A percentile compares a stretch with the other conserved stretches of the same genome.
Evolutionary conservation across 202 grass and related monocot species (phyloP).

Genomic region (Musa balbisiana): DNA sequence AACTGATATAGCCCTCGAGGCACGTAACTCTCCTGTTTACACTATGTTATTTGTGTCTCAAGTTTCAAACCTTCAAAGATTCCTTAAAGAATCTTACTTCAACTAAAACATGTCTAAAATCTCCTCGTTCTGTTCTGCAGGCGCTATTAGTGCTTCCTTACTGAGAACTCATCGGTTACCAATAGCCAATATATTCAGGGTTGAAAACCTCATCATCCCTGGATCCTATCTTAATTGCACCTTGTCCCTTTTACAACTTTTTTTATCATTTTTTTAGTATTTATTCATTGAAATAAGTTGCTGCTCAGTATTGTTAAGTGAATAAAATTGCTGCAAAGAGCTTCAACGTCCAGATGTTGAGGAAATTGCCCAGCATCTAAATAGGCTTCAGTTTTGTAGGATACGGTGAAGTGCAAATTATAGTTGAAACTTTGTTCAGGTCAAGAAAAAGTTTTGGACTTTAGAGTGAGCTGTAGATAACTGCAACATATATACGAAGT

Average conservation of each 20-base stretch:
- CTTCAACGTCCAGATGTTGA: neutral
- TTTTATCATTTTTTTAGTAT: neutral
- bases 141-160: constrained; percentile 12
- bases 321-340: neutral
- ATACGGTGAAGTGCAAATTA: neutral
- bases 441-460: no score
- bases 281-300: neutral
- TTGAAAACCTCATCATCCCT: neutral
- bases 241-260: neutral
- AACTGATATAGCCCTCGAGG: constrained; percentile 21
- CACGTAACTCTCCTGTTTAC: neutral
- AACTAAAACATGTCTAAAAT: no score
- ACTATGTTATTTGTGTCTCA: neutral
- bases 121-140: constrained; percentile 1
- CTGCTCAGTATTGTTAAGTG: neutral
- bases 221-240: neutral
- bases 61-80: neutral
- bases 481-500: no score
- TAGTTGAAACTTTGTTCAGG: no score
- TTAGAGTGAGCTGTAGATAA: no score
- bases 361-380: neutral
- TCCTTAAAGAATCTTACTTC: no score
- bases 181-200: neutral
- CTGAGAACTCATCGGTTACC: neutral
- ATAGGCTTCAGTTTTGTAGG: neutral